Base-by-base conservation (phyloP, 2,329 filamentous ascomycete genomes). In the Alternaria burnsii region DNA sequence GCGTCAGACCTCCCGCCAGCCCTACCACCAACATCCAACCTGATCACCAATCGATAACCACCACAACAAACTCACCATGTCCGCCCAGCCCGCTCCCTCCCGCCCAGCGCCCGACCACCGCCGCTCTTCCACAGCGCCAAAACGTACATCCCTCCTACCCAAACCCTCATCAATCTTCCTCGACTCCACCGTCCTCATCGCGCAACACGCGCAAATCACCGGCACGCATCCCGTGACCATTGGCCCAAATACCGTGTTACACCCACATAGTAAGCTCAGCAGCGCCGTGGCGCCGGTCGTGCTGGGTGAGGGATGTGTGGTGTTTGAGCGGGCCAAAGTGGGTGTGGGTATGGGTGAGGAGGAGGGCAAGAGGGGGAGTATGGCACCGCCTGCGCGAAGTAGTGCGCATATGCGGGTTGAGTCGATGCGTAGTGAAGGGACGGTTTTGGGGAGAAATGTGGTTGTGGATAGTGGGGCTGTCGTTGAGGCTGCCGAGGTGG, bases 181-280 rank as follows among this genome's bases (percentile, higher is more conserved):
- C 65, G 81, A 85, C 72, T 78, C 81, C 32, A 75, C 77, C 4
- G 82, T 81, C 53, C 78, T 84, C 52, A 78, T 85, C 52, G 81
- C 82, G 5, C 80, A 82, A 42, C 82, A 83, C 67, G 82, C 80
- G 3, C 74, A 80, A 36, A 71, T 84, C 18, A 87, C 79, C n/a
- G 95, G 95, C 65, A 88, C 86, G 3, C 86, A 96, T 75, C 89
- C 88, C 1, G 92, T 99, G 65, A 89, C 88, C 44, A 88, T 98
- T 64, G 89, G 89, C 58, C 85, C 91, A 24, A 89, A 93, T 72
- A 89, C 88, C 4, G 87, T 97, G 7, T 81, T 99, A n/a, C 94
- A 98, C 72, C 94, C 95, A 1, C 91, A 94, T 50, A 87, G 89
- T 16, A 88, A 73, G 52, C 74, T 84, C 30, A 76, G 74, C 38